Evolutionary conservation across 257 asterid genomes (phyloP).

Genomic region (Solanum stenotomum): DNA sequence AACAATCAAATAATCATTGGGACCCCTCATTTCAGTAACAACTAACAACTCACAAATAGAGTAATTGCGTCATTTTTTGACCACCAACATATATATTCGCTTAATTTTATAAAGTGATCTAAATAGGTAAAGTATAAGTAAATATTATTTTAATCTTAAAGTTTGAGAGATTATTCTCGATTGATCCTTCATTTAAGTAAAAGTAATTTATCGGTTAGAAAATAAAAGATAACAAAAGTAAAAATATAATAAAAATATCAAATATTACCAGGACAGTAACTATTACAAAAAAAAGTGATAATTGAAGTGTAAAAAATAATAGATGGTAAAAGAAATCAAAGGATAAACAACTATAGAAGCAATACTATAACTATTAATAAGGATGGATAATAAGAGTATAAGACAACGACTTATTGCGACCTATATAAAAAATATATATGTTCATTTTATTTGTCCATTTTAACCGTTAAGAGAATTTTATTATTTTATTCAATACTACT

Average conservation of each 20-base stretch:
- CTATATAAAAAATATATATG: no score
- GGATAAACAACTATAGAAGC: background rate
- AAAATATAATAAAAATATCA: background rate
- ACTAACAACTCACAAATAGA: background rate
- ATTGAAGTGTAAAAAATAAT: no score
- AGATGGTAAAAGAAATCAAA: background rate
- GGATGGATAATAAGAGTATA: background rate
- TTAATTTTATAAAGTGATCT: background rate
- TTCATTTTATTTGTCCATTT: no score
- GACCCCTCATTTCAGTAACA: slow-evolving; percentile 5
- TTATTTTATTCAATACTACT: no score
- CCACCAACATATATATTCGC: background rate
- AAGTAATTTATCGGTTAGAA: no score
- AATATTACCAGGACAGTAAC: background rate
- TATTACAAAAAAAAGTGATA: no score
- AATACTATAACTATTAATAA: background rate
- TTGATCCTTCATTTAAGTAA: no score
- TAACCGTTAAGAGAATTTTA: background rate
- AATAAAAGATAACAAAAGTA: no score
- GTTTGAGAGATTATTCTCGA: background rate
- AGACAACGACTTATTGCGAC: background rate
- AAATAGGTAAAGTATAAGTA: no score
- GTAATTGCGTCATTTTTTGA: background rate
- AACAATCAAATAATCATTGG: slow-evolving; percentile 11
- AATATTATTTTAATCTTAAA: no score